Evolutionary conservation across 768 basidiomycete genomes (phyloP).

Genomic region (Clitopilus hobsonii): DNA sequence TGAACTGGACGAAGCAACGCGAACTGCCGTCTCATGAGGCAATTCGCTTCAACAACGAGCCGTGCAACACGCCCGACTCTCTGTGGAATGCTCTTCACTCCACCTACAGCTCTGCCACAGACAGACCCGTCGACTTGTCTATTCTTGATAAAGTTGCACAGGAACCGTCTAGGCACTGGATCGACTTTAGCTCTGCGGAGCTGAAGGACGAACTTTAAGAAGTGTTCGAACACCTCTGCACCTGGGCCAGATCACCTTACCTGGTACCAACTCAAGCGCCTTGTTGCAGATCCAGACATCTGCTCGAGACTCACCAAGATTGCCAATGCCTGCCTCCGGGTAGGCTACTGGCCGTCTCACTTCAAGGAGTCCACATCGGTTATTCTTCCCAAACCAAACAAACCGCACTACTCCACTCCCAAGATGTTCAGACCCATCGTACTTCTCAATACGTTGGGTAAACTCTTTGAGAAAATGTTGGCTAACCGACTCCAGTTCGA

Average conservation of each 20-base stretch:
- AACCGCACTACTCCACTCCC: background rate
- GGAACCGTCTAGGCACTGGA: no score
- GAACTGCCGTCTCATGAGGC: no score
- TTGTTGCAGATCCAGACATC: background rate
- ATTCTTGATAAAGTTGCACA: no score
- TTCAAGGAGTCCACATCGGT: conserved; percentile 4
- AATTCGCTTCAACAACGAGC: no score
- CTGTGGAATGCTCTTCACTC: no score
- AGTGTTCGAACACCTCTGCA: background rate
- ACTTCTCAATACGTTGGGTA: background rate
- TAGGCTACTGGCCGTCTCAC: background rate
- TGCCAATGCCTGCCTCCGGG: background rate
- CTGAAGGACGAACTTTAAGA: no score
- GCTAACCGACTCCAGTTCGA: background rate
- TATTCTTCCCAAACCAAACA: conserved; percentile 3
- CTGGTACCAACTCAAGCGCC: background rate
- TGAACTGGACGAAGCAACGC: no score
- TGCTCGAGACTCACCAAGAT: background rate
- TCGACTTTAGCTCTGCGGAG: no score
- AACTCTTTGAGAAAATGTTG: conserved; percentile 3
- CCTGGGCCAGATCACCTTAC: conserved; percentile 1
- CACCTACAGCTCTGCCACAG: no score
- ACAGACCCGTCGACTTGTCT: no score
- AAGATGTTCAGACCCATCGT: conserved; percentile 5
- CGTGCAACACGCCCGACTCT: no score